phyloP scores from a whole-genome alignment of 192 early-diverging fungal genomes.

The Podila clonocystis region DNA sequence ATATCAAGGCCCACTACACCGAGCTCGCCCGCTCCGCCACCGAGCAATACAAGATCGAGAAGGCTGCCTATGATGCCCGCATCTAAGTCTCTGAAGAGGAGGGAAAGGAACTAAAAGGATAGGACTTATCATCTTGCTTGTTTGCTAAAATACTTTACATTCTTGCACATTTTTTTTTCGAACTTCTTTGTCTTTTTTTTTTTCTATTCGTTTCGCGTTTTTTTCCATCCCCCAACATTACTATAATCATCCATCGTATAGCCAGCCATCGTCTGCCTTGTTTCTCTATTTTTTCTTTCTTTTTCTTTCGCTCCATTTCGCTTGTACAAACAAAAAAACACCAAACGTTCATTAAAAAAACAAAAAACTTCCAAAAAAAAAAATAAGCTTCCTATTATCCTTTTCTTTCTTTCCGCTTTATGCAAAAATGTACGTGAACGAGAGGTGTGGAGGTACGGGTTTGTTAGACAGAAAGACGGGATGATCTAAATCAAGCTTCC shows the following conservation, averaged over 20 bases:
- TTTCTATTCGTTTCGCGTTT: not conserved
- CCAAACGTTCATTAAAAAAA: no score
- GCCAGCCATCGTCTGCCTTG: not conserved
- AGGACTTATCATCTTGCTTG: not conserved
- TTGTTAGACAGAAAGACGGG: no score
- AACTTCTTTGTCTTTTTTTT: not conserved
- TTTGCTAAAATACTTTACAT: not conserved
- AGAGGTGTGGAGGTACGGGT: no score
- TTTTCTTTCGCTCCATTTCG: no score
- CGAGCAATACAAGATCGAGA: conserved; percentile 34
- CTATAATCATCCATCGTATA: not conserved
- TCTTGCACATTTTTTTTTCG: not conserved
- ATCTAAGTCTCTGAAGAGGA: conserved; percentile 1
- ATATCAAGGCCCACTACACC: conserved; percentile 18
- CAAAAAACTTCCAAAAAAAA: no score
- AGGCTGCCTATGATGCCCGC: conserved; percentile 31
- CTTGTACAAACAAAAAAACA: no score
- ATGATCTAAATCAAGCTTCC: conserved; percentile 25
- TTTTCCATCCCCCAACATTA: not conserved
- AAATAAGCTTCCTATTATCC: no score
- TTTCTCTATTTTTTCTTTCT: not conserved
- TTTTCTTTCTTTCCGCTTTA: no score
- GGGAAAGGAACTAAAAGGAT: not conserved
- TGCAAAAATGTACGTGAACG: no score
- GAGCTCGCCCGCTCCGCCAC: conserved; percentile 11